A percentile compares a stretch with the other conserved stretches of the same genome.
phyloP scores from a whole-genome alignment of 1,284 basidiomycete genomes.

The Apiotrichum domesticum region DNA sequence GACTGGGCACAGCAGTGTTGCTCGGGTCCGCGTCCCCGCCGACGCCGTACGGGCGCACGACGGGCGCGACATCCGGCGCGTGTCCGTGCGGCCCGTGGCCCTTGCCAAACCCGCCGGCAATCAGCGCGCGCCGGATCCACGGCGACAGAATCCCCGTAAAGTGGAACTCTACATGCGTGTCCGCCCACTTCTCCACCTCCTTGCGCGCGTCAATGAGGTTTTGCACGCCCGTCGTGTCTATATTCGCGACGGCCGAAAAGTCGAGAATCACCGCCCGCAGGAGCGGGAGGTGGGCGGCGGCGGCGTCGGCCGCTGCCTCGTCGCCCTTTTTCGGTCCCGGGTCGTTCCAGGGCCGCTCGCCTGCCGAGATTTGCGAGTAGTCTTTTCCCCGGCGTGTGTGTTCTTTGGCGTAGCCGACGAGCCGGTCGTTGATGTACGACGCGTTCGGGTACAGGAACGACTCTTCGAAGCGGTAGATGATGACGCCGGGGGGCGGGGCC shows the following conservation, averaged over 20 bases:
- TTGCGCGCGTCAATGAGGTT: constrained; percentile 80
- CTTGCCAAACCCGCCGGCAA: constrained; percentile 78
- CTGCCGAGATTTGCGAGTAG: constrained; percentile 55
- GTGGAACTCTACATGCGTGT: constrained; percentile 68
- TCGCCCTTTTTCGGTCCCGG: constrained; percentile 60
- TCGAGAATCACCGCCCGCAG: constrained; percentile 86
- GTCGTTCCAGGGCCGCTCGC: constrained; percentile 93
- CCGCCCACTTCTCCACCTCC: constrained; percentile 81
- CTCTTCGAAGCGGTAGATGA: constrained; percentile 92
- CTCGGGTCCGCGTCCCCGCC: constrained; percentile 16
- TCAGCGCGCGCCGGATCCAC: constrained; percentile 84
- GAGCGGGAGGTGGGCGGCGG: constrained; percentile 58
- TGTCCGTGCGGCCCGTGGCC: constrained; percentile 44
- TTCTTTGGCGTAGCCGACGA: constrained; percentile 76
- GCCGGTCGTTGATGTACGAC: constrained; percentile 64
- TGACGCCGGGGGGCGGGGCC: constrained; percentile 74
- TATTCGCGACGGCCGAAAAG: constrained; percentile 66
- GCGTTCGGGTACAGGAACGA: constrained; percentile 91
- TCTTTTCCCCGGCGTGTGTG: constrained; percentile 72
- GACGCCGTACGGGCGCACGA: constrained; percentile 53
- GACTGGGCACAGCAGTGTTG: constrained; percentile 6
- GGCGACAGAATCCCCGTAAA: constrained; percentile 66
- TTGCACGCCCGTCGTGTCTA: constrained; percentile 74
- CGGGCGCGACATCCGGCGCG: constrained; percentile 63
- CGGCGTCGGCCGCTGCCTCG: constrained; percentile 54